Evolutionary conservation across 805 yeast species (phyloP).

Genomic region (Sugiyamaella marilandica): DNA sequence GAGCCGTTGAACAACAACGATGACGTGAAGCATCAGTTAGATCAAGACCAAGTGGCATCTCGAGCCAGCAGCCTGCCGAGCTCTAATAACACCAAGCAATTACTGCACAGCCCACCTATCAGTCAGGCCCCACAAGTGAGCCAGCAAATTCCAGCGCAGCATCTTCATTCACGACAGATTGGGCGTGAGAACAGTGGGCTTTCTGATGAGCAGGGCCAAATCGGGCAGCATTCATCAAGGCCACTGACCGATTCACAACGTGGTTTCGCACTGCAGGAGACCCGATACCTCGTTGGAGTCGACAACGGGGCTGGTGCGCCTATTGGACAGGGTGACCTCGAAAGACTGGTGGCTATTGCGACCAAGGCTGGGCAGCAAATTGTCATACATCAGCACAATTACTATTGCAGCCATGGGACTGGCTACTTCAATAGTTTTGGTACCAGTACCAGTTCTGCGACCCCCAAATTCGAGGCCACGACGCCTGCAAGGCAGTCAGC

Average conservation of each 20-base stretch:
- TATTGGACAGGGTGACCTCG: conserved; percentile 26
- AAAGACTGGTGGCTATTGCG: conserved; percentile 25
- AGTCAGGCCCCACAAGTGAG: background rate
- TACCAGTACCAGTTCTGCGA: conserved; percentile 4
- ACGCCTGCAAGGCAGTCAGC: conserved; percentile 2
- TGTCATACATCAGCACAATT: conserved; percentile 82
- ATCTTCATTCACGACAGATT: background rate
- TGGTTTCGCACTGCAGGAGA: background rate
- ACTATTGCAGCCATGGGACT: conserved; percentile 41
- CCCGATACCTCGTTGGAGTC: background rate
- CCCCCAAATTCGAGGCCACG: conserved; percentile 2
- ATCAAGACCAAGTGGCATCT: background rate
- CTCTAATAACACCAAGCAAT: background rate
- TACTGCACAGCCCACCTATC: background rate
- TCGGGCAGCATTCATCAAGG: background rate
- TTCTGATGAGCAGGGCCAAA: background rate
- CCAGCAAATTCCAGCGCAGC: background rate
- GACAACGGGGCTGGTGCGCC: conserved; percentile 20
- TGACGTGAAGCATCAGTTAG: background rate
- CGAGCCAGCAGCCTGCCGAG: too few relatives aligned
- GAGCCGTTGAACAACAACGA: background rate
- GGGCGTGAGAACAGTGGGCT: background rate
- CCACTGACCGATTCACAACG: background rate
- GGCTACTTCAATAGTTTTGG: background rate
- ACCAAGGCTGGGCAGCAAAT: conserved; percentile 32